phyloP scores from a whole-genome alignment of 306 rosid species.

The Rubus parviflorus region DNA sequence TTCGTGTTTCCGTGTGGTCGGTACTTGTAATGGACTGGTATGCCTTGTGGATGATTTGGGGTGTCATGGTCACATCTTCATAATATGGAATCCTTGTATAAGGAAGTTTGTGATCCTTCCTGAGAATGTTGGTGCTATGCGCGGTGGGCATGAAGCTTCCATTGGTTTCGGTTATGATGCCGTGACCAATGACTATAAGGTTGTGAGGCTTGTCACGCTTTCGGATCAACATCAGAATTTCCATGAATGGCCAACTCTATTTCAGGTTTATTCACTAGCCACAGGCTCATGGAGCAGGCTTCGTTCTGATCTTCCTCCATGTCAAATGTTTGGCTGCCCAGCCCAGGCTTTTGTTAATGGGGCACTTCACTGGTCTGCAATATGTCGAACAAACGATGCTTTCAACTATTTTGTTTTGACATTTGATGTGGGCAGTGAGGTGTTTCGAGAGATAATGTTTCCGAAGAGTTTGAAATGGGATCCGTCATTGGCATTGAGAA shows the following conservation, averaged over 20 bases:
- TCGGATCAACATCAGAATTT: neutral
- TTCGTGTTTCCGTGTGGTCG: neutral
- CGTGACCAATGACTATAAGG: neutral
- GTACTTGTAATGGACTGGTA: neutral
- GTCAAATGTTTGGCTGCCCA: neutral
- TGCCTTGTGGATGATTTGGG: neutral
- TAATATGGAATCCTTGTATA: neutral
- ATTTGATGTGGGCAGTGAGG: neutral
- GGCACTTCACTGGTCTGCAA: neutral
- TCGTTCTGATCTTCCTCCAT: neutral
- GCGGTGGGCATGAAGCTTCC: neutral
- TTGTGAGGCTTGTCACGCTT: neutral
- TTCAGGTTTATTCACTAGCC: neutral
- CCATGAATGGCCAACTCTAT: neutral
- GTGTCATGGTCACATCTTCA: neutral
- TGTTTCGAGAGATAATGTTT: neutral
- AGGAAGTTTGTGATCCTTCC: neutral
- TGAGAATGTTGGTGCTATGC: neutral
- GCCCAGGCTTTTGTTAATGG: neutral
- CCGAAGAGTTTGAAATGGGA: neutral
- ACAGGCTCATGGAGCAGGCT: neutral
- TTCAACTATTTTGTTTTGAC: neutral
- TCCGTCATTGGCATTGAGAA: neutral
- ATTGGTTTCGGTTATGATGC: neutral
- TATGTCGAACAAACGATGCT: too few relatives aligned